Conservation (phyloP, 805 yeast species). For the Nakazawaea siamensis region DNA sequence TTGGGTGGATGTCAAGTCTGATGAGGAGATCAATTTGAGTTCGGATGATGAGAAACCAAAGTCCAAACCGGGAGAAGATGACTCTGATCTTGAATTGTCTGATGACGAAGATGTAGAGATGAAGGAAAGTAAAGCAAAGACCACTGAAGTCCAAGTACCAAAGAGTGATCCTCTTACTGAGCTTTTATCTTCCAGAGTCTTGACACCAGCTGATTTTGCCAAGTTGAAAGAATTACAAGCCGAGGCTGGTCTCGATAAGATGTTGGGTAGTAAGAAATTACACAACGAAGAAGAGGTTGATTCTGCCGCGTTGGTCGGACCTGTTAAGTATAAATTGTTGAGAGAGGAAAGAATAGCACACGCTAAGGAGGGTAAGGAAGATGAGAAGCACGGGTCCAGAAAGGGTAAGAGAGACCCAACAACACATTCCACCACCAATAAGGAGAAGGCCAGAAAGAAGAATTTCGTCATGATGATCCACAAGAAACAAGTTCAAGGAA, state of each 20-base stretch:
- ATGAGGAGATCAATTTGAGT: slow-evolving; percentile 55
- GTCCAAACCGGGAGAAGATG: slow-evolving; percentile 24
- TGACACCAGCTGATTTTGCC: slow-evolving; percentile 98
- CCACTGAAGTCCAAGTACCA: slow-evolving; percentile 21
- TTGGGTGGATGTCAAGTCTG: slow-evolving; percentile 87
- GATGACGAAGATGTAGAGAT: slow-evolving; percentile 34
- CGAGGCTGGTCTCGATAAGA: slow-evolving; percentile 79
- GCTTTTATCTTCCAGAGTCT: slow-evolving; percentile 63
- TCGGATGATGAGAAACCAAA: slow-evolving; percentile 31
- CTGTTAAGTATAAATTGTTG: slow-evolving; percentile 70
- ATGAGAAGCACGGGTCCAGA: slow-evolving; percentile 81
- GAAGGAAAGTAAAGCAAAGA: slow-evolving; percentile 12
- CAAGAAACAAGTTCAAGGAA: slow-evolving; percentile 89
- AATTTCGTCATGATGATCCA: slow-evolving; percentile 98
- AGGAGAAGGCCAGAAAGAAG: slow-evolving; percentile 96
- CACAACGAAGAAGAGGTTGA: slow-evolving; percentile 82
- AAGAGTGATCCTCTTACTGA: slow-evolving; percentile 40
- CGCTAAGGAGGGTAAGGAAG: slow-evolving; percentile 88
- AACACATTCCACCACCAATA: slow-evolving; percentile 85
- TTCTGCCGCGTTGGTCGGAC: slow-evolving; percentile 68
- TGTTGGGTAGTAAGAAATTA: slow-evolving; percentile 31
- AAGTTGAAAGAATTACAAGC: slow-evolving; percentile 81
- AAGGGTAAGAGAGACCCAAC: slow-evolving; percentile 70
- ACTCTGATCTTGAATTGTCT: slow-evolving; percentile 44
- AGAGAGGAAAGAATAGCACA: slow-evolving; percentile 87